Base-by-base conservation (phyloP, 2,329 filamentous ascomycete genomes). In the Scytalidium sp. region DNA sequence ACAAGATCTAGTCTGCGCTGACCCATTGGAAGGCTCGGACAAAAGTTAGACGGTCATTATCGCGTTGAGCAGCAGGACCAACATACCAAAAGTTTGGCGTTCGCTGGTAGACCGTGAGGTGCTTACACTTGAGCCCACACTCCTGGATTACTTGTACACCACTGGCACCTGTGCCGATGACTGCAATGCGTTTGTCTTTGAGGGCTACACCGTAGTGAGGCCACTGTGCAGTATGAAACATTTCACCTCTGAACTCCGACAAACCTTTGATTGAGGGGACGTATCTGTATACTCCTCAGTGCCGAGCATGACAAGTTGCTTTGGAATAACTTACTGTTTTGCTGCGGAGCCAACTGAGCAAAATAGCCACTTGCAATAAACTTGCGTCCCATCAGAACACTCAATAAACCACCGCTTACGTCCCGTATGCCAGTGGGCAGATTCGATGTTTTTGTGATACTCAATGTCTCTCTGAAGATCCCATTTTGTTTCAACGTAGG, bases 1-100 rank as follows among this genome's bases (percentile, higher is more conserved):
- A 42, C 25, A 1, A 40, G 48, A 0, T 70, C 69, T 1, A 82
- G 56, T 2, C 63, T 47, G 2, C 69, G 63, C 54, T 82, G 77
- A 2, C 72, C 65, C 78, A 85, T 83, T 0, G 83, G 83, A 0
- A 85, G 59, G 13, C n/a, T n/a, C n/a, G n/a, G n/a, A n/a, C n/a
- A n/a, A n/a, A n/a, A n/a, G n/a, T n/a, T n/a, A n/a, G n/a, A n/a
- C n/a, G n/a, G n/a, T n/a, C n/a, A n/a, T n/a, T n/a, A n/a, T n/a
- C n/a, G n/a, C n/a, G n/a, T n/a, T n/a, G n/a, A n/a, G n/a, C n/a
- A n/a, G n/a, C n/a, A n/a, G n/a, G n/a, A n/a, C n/a, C n/a, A n/a
- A n/a, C n/a, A n/a, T n/a, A n/a, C n/a, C 75, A 78, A 11, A 78
- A 71, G 50, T 81, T 83, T 0, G 81, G 79, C 2, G 78, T 84